These are phyloP conservation scores for Aspergillus spinulosporus DNA, from an alignment of 2,329 filamentous ascomycete species.

Conservation along the genomic window DNA sequence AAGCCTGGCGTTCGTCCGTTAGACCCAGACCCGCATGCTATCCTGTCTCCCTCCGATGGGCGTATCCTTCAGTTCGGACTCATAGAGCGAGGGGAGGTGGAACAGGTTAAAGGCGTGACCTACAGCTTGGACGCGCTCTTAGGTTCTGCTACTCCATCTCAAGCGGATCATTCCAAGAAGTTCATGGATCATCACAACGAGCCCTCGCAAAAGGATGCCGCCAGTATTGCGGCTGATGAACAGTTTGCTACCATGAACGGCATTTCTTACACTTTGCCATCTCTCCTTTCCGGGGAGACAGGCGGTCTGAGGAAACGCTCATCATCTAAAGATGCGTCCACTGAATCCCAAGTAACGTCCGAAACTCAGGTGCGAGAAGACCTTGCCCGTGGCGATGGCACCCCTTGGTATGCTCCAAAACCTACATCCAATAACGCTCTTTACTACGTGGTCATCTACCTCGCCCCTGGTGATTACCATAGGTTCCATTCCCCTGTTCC, in stretches of 20 bases:
- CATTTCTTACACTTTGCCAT: constrained; percentile 89
- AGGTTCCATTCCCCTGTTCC: constrained; percentile 93
- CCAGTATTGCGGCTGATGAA: constrained; percentile 75
- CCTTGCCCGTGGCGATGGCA: constrained; percentile 66
- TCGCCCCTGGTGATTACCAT: constrained; percentile 97
- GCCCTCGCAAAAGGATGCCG: constrained; percentile 49
- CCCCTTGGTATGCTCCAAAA: constrained; percentile 69
- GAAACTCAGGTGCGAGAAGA: constrained; percentile 83
- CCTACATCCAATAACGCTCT: constrained; percentile 65
- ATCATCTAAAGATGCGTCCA: constrained; percentile 72
- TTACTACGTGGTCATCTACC: constrained; percentile 93
- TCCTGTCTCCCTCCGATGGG: constrained; percentile 88
- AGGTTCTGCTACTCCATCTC: constrained; percentile 58
- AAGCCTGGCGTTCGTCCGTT: constrained; percentile 86
- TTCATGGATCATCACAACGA: constrained; percentile 36
- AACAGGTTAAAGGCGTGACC: constrained; percentile 98
- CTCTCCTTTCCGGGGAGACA: constrained; percentile 71
- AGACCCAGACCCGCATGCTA: constrained; percentile 74
- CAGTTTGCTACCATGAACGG: constrained; percentile 94
- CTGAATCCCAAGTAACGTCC: constrained; percentile 64
- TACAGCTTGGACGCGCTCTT: constrained; percentile 93
- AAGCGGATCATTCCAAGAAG: constrained; percentile 41
- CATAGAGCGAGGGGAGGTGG: constrained; percentile 90
- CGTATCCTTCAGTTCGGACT: constrained; percentile 87
- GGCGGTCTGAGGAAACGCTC: constrained; percentile 48